Conservation (phyloP, 2,329 filamentous ascomycete genomes). For the Clarireedia monteithiana region DNA sequence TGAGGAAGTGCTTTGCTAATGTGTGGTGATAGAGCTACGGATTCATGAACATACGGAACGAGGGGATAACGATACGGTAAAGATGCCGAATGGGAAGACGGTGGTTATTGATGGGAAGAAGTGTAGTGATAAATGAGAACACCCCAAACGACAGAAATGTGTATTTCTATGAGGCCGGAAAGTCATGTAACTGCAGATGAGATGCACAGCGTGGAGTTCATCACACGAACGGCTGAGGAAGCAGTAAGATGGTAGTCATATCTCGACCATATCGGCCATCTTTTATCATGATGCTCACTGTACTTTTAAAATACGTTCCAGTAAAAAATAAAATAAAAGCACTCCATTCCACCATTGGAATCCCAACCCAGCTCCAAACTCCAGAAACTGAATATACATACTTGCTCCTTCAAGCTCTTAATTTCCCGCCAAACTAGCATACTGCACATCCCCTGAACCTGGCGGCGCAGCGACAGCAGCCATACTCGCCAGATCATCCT, state of each 20-base stretch:
- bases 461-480: slow-evolving; percentile 65
- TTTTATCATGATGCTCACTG: slow-evolving; percentile 6
- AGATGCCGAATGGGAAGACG: slow-evolving; percentile 39
- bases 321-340: background rate
- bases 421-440: slow-evolving; percentile 79
- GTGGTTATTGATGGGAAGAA: slow-evolving; percentile 28
- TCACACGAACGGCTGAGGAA: background rate
- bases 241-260: background rate
- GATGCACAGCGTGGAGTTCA: background rate
- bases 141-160: background rate
- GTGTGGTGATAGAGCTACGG: slow-evolving; percentile 53
- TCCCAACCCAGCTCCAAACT: slow-evolving; percentile 13
- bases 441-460: slow-evolving; percentile 68
- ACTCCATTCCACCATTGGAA: background rate
- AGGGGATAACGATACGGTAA: slow-evolving; percentile 88
- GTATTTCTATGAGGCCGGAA: background rate
- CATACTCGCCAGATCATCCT: slow-evolving; percentile 27
- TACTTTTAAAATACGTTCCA: background rate
- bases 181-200: background rate
- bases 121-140: slow-evolving; percentile 1
- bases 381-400: slow-evolving; percentile 23
- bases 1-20: background rate
- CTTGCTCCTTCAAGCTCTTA: slow-evolving; percentile 36
- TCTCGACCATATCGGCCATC: background rate
- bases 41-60: slow-evolving; percentile 90